Percentiles rank a stretch among this genome's conserved stretches.
Evolutionary conservation across 768 basidiomycete genomes (phyloP).

Genomic region (Mycena floridula): DNA sequence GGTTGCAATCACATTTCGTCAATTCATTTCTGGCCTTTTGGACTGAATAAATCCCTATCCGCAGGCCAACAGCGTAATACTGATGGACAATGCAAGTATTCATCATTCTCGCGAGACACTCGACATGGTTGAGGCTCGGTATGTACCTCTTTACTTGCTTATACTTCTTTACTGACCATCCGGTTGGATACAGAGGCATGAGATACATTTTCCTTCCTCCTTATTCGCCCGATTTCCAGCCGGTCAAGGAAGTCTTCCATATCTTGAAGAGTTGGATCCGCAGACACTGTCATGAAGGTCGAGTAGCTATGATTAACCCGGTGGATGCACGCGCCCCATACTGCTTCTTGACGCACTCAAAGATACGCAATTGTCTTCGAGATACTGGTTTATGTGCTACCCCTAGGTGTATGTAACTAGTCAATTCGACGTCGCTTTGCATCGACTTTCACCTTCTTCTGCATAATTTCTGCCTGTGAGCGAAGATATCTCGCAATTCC

Average conservation of each 20-base stretch:
- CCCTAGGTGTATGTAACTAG: too few relatives aligned
- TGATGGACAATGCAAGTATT: slow-evolving; percentile 1
- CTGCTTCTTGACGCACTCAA: too few relatives aligned
- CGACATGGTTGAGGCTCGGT: background rate
- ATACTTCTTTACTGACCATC: background rate
- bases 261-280: background rate
- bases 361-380: too few relatives aligned
- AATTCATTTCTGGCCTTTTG: background rate
- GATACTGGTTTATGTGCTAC: too few relatives aligned
- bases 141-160: background rate
- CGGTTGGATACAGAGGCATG: slow-evolving; percentile 1
- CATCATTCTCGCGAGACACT: slow-evolving; percentile 1
- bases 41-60: background rate
- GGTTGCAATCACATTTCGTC: background rate
- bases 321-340: too few relatives aligned
- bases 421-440: too few relatives aligned
- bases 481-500: too few relatives aligned
- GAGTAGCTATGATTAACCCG: too few relatives aligned
- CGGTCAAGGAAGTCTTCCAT: slow-evolving; percentile 1
- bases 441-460: too few relatives aligned
- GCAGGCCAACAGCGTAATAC: background rate
- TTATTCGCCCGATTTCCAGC: background rate
- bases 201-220: background rate
- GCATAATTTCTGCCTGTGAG: too few relatives aligned
- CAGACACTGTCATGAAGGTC: background rate